phyloP scores from a whole-genome alignment of 495 filamentous ascomycete genomes.

The Echria macrotheca region DNA sequence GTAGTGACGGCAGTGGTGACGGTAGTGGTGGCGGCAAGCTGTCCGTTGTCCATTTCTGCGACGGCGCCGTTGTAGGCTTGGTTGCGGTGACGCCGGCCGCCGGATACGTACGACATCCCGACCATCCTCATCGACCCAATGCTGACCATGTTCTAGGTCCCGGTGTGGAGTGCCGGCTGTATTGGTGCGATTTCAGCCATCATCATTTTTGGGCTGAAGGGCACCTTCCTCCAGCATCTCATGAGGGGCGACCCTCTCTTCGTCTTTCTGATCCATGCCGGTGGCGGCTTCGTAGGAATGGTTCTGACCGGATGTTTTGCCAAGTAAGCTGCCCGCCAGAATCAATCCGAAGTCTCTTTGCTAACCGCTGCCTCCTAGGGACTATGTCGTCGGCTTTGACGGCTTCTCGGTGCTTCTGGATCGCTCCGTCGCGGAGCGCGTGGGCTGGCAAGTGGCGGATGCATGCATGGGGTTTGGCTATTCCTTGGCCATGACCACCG shows the following conservation, averaged over 20 bases:
- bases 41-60: neutral
- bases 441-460: neutral
- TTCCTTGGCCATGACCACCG: neutral
- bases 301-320: neutral
- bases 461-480: constrained; percentile 1
- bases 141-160: neutral
- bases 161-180: neutral
- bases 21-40: neutral
- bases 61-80: neutral
- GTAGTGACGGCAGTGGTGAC: neutral
- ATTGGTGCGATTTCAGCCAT: neutral
- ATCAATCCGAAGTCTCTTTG: neutral
- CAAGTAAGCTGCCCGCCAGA: neutral
- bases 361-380: neutral
- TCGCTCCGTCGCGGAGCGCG: neutral
- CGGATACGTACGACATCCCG: neutral
- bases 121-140: too few species aligned
- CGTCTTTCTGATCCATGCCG: neutral
- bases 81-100: constrained; percentile 1
- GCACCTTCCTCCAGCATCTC: neutral
- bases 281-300: constrained; percentile 1
- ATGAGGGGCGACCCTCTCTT: constrained; percentile 1
- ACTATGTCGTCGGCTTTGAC: neutral
- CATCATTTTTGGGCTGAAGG: neutral
- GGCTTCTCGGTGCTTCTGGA: neutral